Base-by-base conservation (phyloP, 495 filamentous ascomycete genomes). In the Staphylotrichum longicolle region DNA sequence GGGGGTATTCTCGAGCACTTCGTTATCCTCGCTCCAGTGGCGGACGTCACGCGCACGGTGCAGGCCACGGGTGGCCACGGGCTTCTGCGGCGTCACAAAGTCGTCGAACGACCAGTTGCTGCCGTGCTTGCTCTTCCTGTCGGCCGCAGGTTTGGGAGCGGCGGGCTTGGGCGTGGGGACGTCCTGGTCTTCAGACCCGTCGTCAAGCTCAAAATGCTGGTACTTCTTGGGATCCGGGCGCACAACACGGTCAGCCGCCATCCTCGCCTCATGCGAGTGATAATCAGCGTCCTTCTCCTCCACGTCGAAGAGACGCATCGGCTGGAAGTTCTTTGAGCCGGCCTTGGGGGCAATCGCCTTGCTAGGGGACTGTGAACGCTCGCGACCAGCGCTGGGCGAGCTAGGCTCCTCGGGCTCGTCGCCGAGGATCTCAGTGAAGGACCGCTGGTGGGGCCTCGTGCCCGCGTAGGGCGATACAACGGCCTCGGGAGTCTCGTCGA, bases 81-180 rank as follows among this genome's bases (percentile, higher is more conserved):
- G 63, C 75, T 95, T 96, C 63, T 87, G 79, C 0, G 94, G 93
- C 4, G 92, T 93, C 20, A 75, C 74, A 67, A 93, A 93, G 72
- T 95, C 91, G 48, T 89, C 88, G 74, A 96, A 96, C 48, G 85
- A 85, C 91, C 92, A 96, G 54, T 88, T 83, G 46, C 82, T 82
- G 34, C 74, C 74, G 69, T 89, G 83, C 74, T 89, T 91, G 48
- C 81, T 80, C 68, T 82, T 82, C 45, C 48, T 55, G 14, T 54
- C 39, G 7, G 54, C 7, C 3, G 41, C 55, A 5, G 79, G 20
- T 27, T 27, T 27, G 37, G 37, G 37, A 10, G 37, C 37, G 37
- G 37, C 37, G 37, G 37, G 66, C 49, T 77, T 79, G 32, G 68
- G 66, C 54, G 73, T 53, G 40, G 74, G 63, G 42, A 69, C 66